Percentiles rank a stretch among this genome's conserved stretches.
phyloP scores from a whole-genome alignment of 768 basidiomycete genomes.

The Xerocomus potaroensis region DNA sequence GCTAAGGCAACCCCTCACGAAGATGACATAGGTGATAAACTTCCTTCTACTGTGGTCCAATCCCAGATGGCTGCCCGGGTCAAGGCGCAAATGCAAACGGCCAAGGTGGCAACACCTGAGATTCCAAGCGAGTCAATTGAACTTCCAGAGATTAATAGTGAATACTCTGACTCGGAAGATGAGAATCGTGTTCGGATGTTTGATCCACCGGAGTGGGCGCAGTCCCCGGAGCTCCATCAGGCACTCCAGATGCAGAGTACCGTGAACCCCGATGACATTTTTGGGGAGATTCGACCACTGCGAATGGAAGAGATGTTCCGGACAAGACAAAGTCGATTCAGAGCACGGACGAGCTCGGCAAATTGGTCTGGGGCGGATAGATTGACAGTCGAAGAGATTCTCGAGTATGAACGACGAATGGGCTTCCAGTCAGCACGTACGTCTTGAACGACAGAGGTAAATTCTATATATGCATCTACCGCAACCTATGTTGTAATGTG shows the following conservation, averaged over 20 bases:
- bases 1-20: constrained; percentile 45
- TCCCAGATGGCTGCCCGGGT: constrained; percentile 69
- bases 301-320: constrained; percentile 94
- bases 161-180: constrained; percentile 95
- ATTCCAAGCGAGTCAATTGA: constrained; percentile 79
- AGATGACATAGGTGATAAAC: constrained; percentile 44
- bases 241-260: constrained; percentile 79
- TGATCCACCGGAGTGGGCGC: constrained; percentile 83
- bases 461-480: constrained; percentile 8
- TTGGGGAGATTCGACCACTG: constrained; percentile 82
- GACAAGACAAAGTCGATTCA: constrained; percentile 70
- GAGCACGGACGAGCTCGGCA: constrained; percentile 88
- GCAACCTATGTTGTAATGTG: too few species aligned
- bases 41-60: constrained; percentile 61
- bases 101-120: constrained; percentile 42
- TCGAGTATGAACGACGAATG: constrained; percentile 87
- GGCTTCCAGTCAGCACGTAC: constrained; percentile 52
- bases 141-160: constrained; percentile 92
- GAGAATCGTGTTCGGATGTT: constrained; percentile 74
- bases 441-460: constrained; percentile 14
- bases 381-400: constrained; percentile 78
- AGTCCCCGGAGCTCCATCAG: constrained; percentile 79
- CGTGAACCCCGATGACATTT: constrained; percentile 89
- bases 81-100: constrained; percentile 62
- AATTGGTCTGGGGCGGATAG: constrained; percentile 95